phyloP scores from a whole-genome alignment of 192 early-diverging fungal species.

The Globomyces pollinis-pini region DNA sequence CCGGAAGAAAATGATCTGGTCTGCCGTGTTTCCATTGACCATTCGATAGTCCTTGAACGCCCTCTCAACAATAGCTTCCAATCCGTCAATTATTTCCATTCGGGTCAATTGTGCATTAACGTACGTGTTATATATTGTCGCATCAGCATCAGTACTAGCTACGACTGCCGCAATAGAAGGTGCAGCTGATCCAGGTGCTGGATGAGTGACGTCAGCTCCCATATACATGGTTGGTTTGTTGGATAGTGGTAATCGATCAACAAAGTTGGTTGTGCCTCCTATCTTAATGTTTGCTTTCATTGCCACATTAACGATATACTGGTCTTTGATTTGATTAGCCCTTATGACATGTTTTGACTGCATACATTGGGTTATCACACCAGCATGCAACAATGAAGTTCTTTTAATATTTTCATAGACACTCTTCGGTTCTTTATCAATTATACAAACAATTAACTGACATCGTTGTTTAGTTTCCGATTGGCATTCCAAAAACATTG shows the following conservation, averaged over 20 bases:
- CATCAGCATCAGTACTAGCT: constrained; percentile 26
- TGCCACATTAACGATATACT: constrained; percentile 81
- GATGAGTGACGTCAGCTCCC: constrained; percentile 85
- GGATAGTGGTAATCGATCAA: constrained; percentile 9
- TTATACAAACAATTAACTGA: constrained; percentile 62
- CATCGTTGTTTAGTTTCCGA: constrained; percentile 24
- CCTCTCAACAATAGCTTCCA: constrained; percentile 26
- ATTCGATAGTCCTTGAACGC: constrained; percentile 30
- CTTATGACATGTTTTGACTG: constrained; percentile 51
- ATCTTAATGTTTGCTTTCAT: constrained; percentile 46
- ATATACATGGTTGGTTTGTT: constrained; percentile 61
- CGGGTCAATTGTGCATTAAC: constrained; percentile 33
- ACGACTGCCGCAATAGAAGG: constrained; percentile 45
- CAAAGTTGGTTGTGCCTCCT: background rate
- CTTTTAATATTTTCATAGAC: constrained; percentile 78
- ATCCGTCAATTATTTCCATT: constrained; percentile 36
- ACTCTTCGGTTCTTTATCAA: constrained; percentile 19
- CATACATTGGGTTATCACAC: constrained; percentile 80
- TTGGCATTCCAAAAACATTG: constrained; percentile 37
- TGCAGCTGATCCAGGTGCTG: constrained; percentile 51
- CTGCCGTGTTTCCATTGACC: constrained; percentile 19
- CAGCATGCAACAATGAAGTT: constrained; percentile 68
- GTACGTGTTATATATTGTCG: constrained; percentile 26
- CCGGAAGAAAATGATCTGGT: constrained; percentile 51
- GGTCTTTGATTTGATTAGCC: constrained; percentile 38